Evolutionary conservation across 495 filamentous ascomycete genomes (phyloP).

Genomic region (Hypoxylon fragiforme): DNA sequence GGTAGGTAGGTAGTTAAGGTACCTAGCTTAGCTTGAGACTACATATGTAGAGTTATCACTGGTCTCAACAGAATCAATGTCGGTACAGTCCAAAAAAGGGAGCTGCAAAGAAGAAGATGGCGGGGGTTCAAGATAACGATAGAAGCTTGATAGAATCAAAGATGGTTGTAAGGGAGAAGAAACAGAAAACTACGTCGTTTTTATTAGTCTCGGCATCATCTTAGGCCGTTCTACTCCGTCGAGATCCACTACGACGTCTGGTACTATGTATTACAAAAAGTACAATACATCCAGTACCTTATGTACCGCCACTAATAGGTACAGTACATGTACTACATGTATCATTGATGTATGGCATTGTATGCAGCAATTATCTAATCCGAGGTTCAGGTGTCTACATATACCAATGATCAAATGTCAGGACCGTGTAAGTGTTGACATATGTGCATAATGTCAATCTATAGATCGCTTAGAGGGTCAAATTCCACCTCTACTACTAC

Average conservation of each 20-base stretch:
- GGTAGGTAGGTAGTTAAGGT: neutral
- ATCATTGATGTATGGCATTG: no score
- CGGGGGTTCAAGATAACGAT: slow-evolving; percentile 40
- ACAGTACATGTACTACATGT: no score
- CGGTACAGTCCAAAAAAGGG: slow-evolving; percentile 35
- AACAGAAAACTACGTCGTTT: slow-evolving; percentile 10
- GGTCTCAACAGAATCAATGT: slow-evolving; percentile 23
- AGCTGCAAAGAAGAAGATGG: slow-evolving; percentile 39
- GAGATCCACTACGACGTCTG: slow-evolving; percentile 15
- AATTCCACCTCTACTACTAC: slow-evolving; percentile 27
- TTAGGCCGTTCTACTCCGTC: slow-evolving; percentile 8
- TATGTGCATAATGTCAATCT: no score
- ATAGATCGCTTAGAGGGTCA: slow-evolving; percentile 17
- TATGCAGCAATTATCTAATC: no score
- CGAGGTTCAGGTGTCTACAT: no score
- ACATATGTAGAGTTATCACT: no score
- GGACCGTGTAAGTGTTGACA: no score
- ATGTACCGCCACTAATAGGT: no score
- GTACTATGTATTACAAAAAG: no score
- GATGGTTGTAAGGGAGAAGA: slow-evolving; percentile 8
- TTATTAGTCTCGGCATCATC: slow-evolving; percentile 29
- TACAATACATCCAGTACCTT: no score
- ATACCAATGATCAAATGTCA: no score
- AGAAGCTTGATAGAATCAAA: slow-evolving; percentile 38
- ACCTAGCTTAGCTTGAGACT: no score